Conservation (phyloP, 805 yeast genomes). For the Starmerella ratchasimensis region DNA sequence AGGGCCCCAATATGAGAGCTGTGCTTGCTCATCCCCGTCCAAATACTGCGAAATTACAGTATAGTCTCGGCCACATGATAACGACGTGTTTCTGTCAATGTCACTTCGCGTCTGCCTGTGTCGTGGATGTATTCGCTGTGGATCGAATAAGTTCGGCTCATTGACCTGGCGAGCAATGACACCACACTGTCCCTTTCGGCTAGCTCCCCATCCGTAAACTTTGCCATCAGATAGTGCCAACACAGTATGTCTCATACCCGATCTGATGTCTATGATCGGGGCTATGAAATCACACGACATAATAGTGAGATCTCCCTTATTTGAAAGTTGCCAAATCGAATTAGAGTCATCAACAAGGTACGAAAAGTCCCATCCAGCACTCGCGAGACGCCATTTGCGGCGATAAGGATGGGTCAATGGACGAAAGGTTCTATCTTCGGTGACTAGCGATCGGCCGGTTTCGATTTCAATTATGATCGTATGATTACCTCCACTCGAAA, state of each 20-base stretch:
- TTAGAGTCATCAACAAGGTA: slow-evolving; percentile 34
- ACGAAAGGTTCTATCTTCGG: neutral
- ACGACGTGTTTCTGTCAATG: neutral
- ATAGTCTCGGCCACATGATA: slow-evolving; percentile 46
- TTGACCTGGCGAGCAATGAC: neutral
- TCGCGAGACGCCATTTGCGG: slow-evolving; percentile 32
- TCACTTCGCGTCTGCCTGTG: too few species aligned
- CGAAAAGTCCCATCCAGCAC: slow-evolving; percentile 75
- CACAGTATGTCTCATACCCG: slow-evolving; percentile 27
- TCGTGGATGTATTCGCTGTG: too few species aligned
- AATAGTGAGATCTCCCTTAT: neutral
- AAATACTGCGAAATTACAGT: slow-evolving; percentile 26
- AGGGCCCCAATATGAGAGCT: neutral
- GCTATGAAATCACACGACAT: slow-evolving; percentile 14
- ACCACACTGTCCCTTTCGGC: slow-evolving; percentile 45
- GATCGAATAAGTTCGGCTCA: slow-evolving; percentile 5
- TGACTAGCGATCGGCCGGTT: slow-evolving; percentile 36
- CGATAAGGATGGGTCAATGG: slow-evolving; percentile 17
- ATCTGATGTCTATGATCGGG: slow-evolving; percentile 15
- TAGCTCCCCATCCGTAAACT: slow-evolving; percentile 55
- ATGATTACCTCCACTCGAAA: slow-evolving; percentile 81
- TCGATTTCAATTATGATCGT: slow-evolving; percentile 41
- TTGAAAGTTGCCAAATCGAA: slow-evolving; percentile 34
- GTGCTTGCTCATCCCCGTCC: slow-evolving; percentile 4
- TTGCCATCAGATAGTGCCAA: slow-evolving; percentile 29